A percentile compares a stretch with the other conserved stretches of the same genome.
Conservation (phyloP, 2,329 filamentous ascomycete genomes). For the Pseudonectria buxi region DNA sequence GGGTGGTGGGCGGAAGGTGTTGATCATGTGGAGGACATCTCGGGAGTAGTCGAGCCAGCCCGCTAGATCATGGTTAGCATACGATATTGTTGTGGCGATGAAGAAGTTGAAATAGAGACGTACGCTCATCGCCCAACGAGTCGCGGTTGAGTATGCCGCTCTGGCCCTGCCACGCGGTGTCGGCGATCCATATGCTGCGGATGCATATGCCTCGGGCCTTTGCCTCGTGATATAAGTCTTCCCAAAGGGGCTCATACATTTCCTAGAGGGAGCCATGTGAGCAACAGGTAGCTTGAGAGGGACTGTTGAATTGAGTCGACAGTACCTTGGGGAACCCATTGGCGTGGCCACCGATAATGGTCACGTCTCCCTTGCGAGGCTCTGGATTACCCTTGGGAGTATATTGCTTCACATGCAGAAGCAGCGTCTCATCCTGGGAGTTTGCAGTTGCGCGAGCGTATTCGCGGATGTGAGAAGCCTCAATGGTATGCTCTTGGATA, state of each 20-base stretch:
- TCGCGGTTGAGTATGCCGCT: constrained; percentile 73
- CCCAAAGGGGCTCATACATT: constrained; percentile 87
- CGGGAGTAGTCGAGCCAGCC: constrained; percentile 81
- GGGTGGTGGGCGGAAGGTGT: constrained; percentile 71
- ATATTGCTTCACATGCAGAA: constrained; percentile 82
- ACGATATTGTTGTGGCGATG: no score
- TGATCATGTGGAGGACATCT: constrained; percentile 79
- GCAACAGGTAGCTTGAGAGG: no score
- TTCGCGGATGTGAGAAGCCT: constrained; percentile 73
- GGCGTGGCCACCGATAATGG: constrained; percentile 79
- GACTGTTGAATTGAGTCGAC: neutral
- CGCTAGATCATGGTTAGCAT: no score
- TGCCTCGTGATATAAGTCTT: constrained; percentile 61
- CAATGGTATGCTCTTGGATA: constrained; percentile 66
- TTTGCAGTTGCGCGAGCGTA: constrained; percentile 66
- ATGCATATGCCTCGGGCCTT: constrained; percentile 59
- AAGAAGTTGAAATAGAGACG: constrained; percentile 22
- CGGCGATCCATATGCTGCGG: constrained; percentile 81
- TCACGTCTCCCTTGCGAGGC: constrained; percentile 70
- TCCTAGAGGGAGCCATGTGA: constrained; percentile 53
- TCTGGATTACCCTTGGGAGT: constrained; percentile 63
- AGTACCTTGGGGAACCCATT: constrained; percentile 81
- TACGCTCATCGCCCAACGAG: constrained; percentile 77
- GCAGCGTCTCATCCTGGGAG: constrained; percentile 67
- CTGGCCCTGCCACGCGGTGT: constrained; percentile 77